Evolutionary conservation across 2,329 filamentous ascomycete species (phyloP).

Genomic region (Pyrenochaeta sp.): DNA sequence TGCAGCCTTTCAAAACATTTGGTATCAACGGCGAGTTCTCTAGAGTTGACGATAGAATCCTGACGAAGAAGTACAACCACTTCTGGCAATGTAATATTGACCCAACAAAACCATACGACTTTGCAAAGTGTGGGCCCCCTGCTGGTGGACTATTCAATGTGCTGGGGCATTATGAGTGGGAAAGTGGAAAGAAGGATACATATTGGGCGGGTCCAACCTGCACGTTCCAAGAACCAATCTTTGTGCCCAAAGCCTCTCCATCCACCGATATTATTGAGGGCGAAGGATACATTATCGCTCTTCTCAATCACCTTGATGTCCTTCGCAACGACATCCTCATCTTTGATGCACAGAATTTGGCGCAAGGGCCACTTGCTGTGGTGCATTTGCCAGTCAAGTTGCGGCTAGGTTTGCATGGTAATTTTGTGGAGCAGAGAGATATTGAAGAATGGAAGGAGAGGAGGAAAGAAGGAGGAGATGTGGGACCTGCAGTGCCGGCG

Average conservation of each 20-base stretch:
- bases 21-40: constrained; percentile 56
- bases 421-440: constrained; percentile 42
- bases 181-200: constrained; percentile 40
- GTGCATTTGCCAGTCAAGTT: constrained; percentile 52
- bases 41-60: constrained; percentile 56
- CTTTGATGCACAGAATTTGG: constrained; percentile 53
- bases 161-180: constrained; percentile 45
- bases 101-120: constrained; percentile 38
- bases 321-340: constrained; percentile 53
- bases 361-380: constrained; percentile 50
- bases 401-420: constrained; percentile 43
- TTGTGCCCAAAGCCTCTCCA: constrained; percentile 55
- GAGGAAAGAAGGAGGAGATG: constrained; percentile 34
- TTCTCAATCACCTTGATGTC: constrained; percentile 54
- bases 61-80: constrained; percentile 50
- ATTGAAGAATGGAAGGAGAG: constrained; percentile 41
- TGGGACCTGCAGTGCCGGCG: constrained; percentile 35
- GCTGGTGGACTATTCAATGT: constrained; percentile 45
- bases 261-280: constrained; percentile 52
- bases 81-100: constrained; percentile 55
- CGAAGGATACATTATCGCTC: constrained; percentile 59
- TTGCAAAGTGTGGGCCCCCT: constrained; percentile 41
- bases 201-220: constrained; percentile 49
- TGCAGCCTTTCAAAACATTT: constrained; percentile 41
- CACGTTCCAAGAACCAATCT: constrained; percentile 64